Evolutionary conservation across 208 protist genomes (phyloP), one percentile per base, ranked within the genome.

Genomic region (Leishmania major): DNA sequence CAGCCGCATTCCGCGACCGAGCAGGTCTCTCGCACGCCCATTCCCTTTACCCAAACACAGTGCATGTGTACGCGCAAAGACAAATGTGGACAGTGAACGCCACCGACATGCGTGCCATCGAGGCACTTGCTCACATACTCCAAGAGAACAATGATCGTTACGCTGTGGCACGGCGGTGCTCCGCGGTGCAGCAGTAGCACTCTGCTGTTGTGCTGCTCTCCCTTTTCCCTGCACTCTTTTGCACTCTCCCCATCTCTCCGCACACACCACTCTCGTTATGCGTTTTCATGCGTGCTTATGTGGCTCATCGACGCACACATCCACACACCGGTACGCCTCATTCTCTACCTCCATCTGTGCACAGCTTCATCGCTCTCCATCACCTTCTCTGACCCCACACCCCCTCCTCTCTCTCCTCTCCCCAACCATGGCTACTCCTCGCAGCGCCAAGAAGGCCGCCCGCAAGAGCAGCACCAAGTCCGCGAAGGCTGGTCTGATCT

Each of bases 401-500:
- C 11, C 64, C 8, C 0, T 31, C 43, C 69, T 74, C 45, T 74
- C 13, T 53, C 13, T 53, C 43, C 17, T 43, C 45, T 47, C n/a
- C 22, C 8, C 17, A 43, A 13, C 45, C 40, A 95, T 95, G 90
- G 90, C 90, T 72, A 93, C 93, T 74, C 93, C 91, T 72, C 88
- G 87, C 85, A 86, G 87, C 77, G 81, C 86, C 47, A 96, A 96
- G 90, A 94, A 96, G 92, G 87, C 89, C 49, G 86, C 89, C 77
- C 89, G 85, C 86, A 94, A 98, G 93, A 76, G 81, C 75, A 70
- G 83, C 57, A 93, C 96, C 59, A 94, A 96, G 83, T 99, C 98
- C 80, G 90, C 89, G 49, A 97, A 97, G 90, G 99, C 99, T 22
- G 98, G 98, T 55, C 98, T 99, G 59, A 97, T 99, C 91, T 99